A percentile compares a stretch with the other conserved stretches of the same genome.
Conservation (phyloP, 495 filamentous ascomycete species). For the Xylaria bambusicola region DNA sequence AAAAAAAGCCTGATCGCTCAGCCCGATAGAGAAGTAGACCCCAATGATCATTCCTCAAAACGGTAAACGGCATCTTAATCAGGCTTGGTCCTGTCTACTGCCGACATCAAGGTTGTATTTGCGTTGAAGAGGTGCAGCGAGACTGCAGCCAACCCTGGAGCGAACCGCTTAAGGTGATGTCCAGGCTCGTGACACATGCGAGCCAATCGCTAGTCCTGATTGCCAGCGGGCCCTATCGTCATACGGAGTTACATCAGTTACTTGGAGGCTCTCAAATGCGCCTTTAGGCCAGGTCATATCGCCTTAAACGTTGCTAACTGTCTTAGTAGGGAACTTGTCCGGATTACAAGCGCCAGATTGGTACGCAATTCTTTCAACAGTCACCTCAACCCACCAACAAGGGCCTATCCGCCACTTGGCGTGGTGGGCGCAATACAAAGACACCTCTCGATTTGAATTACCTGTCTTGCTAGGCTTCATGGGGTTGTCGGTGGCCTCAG, state of each 20-base stretch:
- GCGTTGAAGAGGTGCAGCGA: slow-evolving; percentile 11
- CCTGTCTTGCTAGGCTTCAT: slow-evolving; percentile 3
- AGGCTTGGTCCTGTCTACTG: slow-evolving; percentile 12
- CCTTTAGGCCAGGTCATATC: slow-evolving; percentile 5
- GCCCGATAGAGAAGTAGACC: slow-evolving; percentile 15
- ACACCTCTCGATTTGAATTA: slow-evolving; percentile 9
- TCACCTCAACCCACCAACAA: slow-evolving; percentile 8
- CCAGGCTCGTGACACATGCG: slow-evolving; percentile 21
- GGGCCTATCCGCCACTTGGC: slow-evolving; percentile 3
- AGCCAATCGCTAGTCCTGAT: slow-evolving; percentile 12
- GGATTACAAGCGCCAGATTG: background rate
- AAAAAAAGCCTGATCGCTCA: slow-evolving; percentile 12
- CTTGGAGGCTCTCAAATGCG: slow-evolving; percentile 18
- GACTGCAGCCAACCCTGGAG: slow-evolving; percentile 17
- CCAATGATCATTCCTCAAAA: slow-evolving; percentile 20
- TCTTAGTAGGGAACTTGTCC: slow-evolving; percentile 6
- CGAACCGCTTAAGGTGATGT: slow-evolving; percentile 16
- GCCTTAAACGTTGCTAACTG: background rate
- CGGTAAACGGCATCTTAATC: slow-evolving; percentile 17
- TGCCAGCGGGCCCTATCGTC: slow-evolving; percentile 15
- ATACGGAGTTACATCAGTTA: slow-evolving; percentile 20
- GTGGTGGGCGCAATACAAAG: slow-evolving; percentile 2
- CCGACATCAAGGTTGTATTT: slow-evolving; percentile 19
- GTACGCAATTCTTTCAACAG: slow-evolving; percentile 2
- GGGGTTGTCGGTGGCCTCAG: slow-evolving; percentile 13